These are phyloP conservation scores for Melanomma pulvis-pyrius DNA, from an alignment of 495 filamentous ascomycete species.

Conservation along the genomic window DNA sequence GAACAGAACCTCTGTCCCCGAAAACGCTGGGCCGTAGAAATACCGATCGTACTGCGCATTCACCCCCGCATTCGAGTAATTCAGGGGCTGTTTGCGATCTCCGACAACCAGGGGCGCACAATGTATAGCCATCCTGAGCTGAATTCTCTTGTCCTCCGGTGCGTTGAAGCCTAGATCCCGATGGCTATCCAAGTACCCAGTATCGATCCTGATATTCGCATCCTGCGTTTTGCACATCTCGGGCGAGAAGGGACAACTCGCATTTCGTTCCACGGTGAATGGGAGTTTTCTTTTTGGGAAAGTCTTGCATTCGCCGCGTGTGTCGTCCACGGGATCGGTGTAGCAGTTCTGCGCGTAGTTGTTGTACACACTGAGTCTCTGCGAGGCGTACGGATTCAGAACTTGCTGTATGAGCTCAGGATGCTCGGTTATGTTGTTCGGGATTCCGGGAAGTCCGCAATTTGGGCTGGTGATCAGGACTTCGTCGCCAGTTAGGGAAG, in stretches of 20 bases:
- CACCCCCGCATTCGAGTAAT: slow-evolving; percentile 9
- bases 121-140: slow-evolving; percentile 11
- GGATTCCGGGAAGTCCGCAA: slow-evolving; percentile 1
- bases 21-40: slow-evolving; percentile 4
- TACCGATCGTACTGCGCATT: slow-evolving; percentile 7
- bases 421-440: background rate
- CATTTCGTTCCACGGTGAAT: background rate
- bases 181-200: slow-evolving; percentile 17
- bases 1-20: background rate
- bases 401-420: background rate
- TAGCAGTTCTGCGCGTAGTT: slow-evolving; percentile 12
- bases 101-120: slow-evolving; percentile 17
- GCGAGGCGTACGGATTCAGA: background rate
- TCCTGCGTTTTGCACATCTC: slow-evolving; percentile 11
- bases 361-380: background rate
- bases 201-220: slow-evolving; percentile 24
- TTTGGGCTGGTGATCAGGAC: background rate
- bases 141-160: slow-evolving; percentile 11
- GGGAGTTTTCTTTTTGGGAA: background rate
- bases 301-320: slow-evolving; percentile 10
- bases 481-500: background rate
- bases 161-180: slow-evolving; percentile 21
- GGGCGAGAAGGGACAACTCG: slow-evolving; percentile 7
- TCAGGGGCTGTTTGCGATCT: slow-evolving; percentile 3
- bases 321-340: background rate